Evolutionary conservation across 768 basidiomycete genomes (phyloP), one percentile per base, ranked within the genome.

Genomic region (Rubroboletus pulcherrimus): DNA sequence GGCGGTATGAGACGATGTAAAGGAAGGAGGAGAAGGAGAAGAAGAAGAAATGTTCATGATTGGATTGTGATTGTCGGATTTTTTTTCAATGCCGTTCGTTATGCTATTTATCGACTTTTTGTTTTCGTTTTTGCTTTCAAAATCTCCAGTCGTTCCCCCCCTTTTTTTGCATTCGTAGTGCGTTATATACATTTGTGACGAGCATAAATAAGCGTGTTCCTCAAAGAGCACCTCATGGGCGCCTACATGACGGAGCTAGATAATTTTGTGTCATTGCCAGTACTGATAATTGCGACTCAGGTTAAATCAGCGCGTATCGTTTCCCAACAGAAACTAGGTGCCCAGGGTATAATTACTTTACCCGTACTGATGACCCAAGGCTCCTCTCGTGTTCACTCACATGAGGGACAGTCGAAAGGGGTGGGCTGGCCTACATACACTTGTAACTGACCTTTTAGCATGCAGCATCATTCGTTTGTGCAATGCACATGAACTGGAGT

Each of bases 21-120:
- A 5, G 17, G 8, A 21, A 7, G 21, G 21, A 6, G 21, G 19
- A 4, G 10, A 17, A 10, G 4, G 11, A 5, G 11, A 3, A 11
- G 11, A 3, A 11, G 11, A 26, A 11, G 11, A 19, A 2, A 4
- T 24, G 38, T 3, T 37, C 21, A 26, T 39, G 37, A 43, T 40
- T 42, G 26, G 39, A 42, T 30, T 30, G 26, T 26, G 26, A 26
- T 26, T 26, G 26, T 37, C 1, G 48, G 33, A 2, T 46, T 51
- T 58, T 48, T 21, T 26, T 26, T 26, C 14, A 7, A 21, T n/a
- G 24, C 19, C 53, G 31, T 24, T 51, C 53, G 33, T 61, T 61
- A 44, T 19, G 49, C 21, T 61, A 60, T 60, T 60, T 60, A 60
- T 60, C 11, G 24, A 49, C 21, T 54, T 50, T 7, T 12, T 44